Evolutionary conservation across 345 rosid species (phyloP), one percentile per base, ranked within the genome.

Genomic region (Eutrema yunnanense): DNA sequence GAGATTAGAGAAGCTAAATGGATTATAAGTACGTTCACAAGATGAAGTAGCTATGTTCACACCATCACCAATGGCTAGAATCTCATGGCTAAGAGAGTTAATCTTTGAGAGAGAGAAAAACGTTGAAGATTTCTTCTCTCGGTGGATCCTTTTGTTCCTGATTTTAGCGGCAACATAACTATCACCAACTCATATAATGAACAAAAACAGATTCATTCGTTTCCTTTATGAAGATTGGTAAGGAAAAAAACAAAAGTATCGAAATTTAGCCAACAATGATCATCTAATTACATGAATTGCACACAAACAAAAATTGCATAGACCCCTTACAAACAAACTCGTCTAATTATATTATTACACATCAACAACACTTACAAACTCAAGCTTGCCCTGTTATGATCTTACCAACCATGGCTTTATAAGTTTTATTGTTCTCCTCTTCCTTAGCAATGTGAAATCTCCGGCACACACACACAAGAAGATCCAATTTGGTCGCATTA

Each of bases 251-350:
- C 11, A 27, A 61, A 43, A 37, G 22, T 42, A 40, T 41, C 5
- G 14, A 61, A 26, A 41, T 6, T 7, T n/a, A 7, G 52, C 13
- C 26, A 37, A 37, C 26, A 65, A 14, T 2, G 12, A 14, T 14
- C 1, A 53, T 12, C n/a, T 42, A 43, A 12, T 43, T 4, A 6
- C 38, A 26, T 50, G 19, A 11, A 48, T 7, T 40, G 38, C n/a
- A 40, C 50, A 60, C 30, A 0, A 8, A 22, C 0, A 41, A 32
- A 16, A 44, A 3, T 33, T 22, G 22, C 56, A 69, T 9, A 6
- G 43, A 52, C 16, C 9, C 29, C 62, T 53, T 62, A 44, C 70
- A 62, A 72, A 72, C 69, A 72, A 4, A 50, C 44, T 11, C 16
- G 26, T 71, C 34, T 50, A 60, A 27, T 32, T 61, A 41, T 19